Conservation (phyloP, 208 protist genomes). For the Crithidia expoeki region DNA sequence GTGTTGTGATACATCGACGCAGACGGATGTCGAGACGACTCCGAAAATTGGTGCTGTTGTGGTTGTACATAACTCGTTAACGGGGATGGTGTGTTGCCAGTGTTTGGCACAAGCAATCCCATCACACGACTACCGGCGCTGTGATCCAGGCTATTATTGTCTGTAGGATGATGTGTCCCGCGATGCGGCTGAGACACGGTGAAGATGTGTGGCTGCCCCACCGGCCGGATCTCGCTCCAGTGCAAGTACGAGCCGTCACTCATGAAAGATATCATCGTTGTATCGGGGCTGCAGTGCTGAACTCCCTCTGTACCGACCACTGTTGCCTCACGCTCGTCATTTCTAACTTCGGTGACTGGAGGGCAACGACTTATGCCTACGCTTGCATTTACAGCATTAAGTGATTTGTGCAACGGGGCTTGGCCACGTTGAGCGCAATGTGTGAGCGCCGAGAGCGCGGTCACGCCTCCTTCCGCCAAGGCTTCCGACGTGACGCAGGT, state of each 20-base stretch:
- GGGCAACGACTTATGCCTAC: neutral
- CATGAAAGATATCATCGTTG: slow-evolving; percentile 27
- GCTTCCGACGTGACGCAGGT: neutral
- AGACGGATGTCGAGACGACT: slow-evolving; percentile 6
- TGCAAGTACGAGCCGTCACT: slow-evolving; percentile 35
- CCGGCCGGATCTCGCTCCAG: slow-evolving; percentile 32
- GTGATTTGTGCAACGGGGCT: neutral
- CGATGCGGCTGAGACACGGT: neutral
- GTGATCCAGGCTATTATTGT: slow-evolving; percentile 1
- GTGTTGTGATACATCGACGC: slow-evolving; percentile 8
- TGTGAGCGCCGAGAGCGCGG: slow-evolving; percentile 1
- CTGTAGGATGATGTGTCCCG: neutral
- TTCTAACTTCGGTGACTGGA: neutral
- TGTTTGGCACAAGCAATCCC: slow-evolving; percentile 1
- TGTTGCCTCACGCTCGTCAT: neutral
- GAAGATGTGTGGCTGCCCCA: neutral
- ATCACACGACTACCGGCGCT: slow-evolving; percentile 14
- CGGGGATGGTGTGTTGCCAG: slow-evolving; percentile 17
- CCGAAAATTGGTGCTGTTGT: slow-evolving; percentile 13
- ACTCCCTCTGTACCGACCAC: neutral
- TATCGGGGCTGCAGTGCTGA: slow-evolving; percentile 13
- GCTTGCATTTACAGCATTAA: neutral
- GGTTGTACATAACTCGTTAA: neutral
- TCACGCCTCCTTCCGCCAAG: neutral
- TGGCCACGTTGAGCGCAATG: slow-evolving; percentile 4